phyloP scores from a whole-genome alignment of 345 rosid genomes.

The Raphanus sativus region DNA sequence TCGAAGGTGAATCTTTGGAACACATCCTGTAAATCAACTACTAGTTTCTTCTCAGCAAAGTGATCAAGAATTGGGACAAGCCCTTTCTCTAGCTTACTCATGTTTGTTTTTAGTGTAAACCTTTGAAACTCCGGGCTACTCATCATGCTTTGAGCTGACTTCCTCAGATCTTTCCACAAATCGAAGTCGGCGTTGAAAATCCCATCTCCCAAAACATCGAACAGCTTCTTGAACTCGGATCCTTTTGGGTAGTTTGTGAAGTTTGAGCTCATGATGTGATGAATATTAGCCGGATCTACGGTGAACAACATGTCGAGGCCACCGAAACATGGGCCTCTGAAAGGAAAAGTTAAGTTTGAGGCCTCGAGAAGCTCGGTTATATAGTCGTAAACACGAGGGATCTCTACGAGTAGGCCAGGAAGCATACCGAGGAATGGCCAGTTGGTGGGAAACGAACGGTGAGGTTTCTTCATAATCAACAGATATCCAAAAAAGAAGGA shows the following conservation, averaged over 20 bases:
- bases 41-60: constrained; percentile 14
- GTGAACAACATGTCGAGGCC: constrained; percentile 34
- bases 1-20: neutral
- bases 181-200: neutral
- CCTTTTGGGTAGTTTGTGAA: constrained; percentile 41
- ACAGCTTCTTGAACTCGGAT: constrained; percentile 37
- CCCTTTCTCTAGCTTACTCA: constrained; percentile 27
- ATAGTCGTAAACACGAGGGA: constrained; percentile 36
- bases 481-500: neutral
- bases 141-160: neutral
- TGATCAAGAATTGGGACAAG: constrained; percentile 36
- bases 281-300: constrained; percentile 29
- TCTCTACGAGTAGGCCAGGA: neutral
- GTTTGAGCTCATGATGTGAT: constrained; percentile 40
- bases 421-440: constrained; percentile 19
- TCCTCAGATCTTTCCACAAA: neutral
- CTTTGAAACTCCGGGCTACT: constrained; percentile 29
- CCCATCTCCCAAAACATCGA: constrained; percentile 27
- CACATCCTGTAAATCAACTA: constrained; percentile 24
- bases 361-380: constrained; percentile 21
- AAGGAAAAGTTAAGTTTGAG: constrained; percentile 26
- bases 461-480: constrained; percentile 20
- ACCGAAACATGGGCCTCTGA: constrained; percentile 31
- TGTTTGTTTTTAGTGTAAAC: constrained; percentile 28
- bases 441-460: constrained; percentile 2